phyloP scores from a whole-genome alignment of 1,284 basidiomycete species.

The Cutaneotrichosporon sp. region DNA sequence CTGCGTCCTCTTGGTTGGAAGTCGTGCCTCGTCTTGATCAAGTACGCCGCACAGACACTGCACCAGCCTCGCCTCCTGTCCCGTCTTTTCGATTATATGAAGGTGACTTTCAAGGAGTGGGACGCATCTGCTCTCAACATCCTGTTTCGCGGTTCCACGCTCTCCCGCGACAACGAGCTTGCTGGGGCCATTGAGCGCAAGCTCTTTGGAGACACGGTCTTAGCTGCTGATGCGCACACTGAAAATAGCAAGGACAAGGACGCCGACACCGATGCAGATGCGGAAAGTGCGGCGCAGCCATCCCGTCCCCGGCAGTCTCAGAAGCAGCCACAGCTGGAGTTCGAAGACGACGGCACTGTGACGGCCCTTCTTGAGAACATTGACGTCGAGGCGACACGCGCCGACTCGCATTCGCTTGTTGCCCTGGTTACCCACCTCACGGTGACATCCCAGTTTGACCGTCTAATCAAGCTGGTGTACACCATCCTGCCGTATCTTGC shows the following conservation, averaged over 20 bases:
- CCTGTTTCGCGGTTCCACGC: conserved; percentile 23
- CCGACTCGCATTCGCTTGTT: conserved; percentile 17
- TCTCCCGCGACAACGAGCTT: not conserved
- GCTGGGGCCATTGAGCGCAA: conserved; percentile 9
- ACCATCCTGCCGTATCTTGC: conserved; percentile 31
- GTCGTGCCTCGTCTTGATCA: conserved; percentile 34
- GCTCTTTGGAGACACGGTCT: conserved; percentile 3
- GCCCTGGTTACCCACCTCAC: conserved; percentile 28
- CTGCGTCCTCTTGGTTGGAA: conserved; percentile 33
- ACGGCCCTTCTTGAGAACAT: not conserved
- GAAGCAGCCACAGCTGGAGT: not conserved
- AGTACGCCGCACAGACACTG: conserved; percentile 31
- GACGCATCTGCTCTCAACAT: conserved; percentile 14
- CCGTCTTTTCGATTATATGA: conserved; percentile 34
- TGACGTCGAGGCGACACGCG: not conserved
- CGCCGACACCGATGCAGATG: too few relatives aligned
- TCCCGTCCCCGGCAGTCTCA: not conserved
- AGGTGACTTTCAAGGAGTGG: conserved; percentile 9
- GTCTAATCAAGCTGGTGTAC: conserved; percentile 26
- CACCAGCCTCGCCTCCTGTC: conserved; percentile 22
- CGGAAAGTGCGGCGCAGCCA: too few relatives aligned
- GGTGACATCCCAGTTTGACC: conserved; percentile 27
- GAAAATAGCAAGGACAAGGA: not conserved
- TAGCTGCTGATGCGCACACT: not conserved
- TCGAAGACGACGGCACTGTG: not conserved